These are phyloP conservation scores for Protomyces pachydermus DNA, from an alignment of 1,139 yeast genomes.

Conservation along the genomic window DNA sequence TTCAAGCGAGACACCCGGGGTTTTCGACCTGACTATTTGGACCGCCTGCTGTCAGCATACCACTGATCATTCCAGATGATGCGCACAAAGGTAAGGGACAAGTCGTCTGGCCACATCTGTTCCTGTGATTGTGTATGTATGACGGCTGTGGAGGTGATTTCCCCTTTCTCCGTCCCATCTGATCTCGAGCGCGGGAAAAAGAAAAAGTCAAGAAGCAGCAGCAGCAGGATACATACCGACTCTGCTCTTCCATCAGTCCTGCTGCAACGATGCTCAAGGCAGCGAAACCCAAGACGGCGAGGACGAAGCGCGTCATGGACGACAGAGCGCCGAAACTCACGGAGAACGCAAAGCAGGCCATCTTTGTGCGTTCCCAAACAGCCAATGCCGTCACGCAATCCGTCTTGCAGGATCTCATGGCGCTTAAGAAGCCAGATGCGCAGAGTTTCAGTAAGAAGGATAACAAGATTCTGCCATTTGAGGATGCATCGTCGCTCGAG, in stretches of 20 bases:
- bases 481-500: slow-evolving; percentile 79
- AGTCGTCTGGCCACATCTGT: not conserved
- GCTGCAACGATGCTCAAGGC: slow-evolving; percentile 3
- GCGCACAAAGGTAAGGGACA: not conserved
- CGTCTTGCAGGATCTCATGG: slow-evolving; percentile 82
- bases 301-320: slow-evolving; percentile 90
- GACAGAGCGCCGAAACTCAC: slow-evolving; percentile 81
- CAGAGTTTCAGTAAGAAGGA: slow-evolving; percentile 85
- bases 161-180: not conserved
- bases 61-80: not conserved
- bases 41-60: not conserved
- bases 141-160: not conserved
- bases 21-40: not conserved
- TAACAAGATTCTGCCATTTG: slow-evolving; percentile 87
- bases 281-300: slow-evolving; percentile 80
- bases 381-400: slow-evolving; percentile 77
- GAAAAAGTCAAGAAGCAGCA: not conserved
- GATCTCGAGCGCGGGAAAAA: not conserved
- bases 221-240: not conserved
- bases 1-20: not conserved
- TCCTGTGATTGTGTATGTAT: not conserved
- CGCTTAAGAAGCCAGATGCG: slow-evolving; percentile 85
- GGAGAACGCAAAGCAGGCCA: slow-evolving; percentile 84
- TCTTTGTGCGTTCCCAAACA: slow-evolving; percentile 85
- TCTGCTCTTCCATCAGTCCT: no score